Evolutionary conservation across 371 early-diverging fungal genomes (phyloP).

Genomic region (Mortierella sp.): DNA sequence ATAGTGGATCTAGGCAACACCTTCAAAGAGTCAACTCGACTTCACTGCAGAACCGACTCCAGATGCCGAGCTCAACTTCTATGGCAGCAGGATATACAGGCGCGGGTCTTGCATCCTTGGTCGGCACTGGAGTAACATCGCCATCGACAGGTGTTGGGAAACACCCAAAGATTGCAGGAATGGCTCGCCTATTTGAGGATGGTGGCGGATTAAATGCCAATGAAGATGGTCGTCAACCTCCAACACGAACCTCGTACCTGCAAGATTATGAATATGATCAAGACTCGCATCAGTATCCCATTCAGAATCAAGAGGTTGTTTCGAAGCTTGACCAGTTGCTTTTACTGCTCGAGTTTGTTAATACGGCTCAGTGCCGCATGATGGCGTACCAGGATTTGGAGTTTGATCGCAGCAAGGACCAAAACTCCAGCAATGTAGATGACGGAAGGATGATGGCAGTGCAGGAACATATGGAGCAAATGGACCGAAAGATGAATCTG

Average conservation of each 20-base stretch:
- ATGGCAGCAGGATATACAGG: conserved; percentile 6
- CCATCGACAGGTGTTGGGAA: not conserved
- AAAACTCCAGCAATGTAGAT: conserved; percentile 25
- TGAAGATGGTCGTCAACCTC: not conserved
- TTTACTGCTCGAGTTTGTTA: conserved; percentile 51
- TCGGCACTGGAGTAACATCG: not conserved
- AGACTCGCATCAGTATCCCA: not conserved
- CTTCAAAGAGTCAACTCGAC: conserved; percentile 32
- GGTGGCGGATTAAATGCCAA: not conserved
- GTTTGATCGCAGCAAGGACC: conserved; percentile 18
- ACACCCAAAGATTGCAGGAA: conserved; percentile 44
- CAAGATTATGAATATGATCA: conserved; percentile 9
- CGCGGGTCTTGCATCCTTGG: conserved; percentile 5
- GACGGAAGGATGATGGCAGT: conserved; percentile 55
- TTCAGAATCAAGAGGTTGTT: conserved; percentile 17
- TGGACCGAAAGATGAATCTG: conserved; percentile 44
- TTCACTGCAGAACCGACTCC: conserved; percentile 18
- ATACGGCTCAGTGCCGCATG: conserved; percentile 52
- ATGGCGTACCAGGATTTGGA: conserved; percentile 56
- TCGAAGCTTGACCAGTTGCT: conserved; percentile 47
- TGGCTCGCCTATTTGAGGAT: conserved; percentile 44
- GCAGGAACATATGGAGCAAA: conserved; percentile 50
- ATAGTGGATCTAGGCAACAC: conserved; percentile 24
- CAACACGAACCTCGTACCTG: not conserved
- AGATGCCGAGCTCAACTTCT: conserved; percentile 26